Percentiles rank a stretch among this genome's conserved stretches.
phyloP scores from a whole-genome alignment of 805 yeast species.

The Metschnikowia hibisci region DNA sequence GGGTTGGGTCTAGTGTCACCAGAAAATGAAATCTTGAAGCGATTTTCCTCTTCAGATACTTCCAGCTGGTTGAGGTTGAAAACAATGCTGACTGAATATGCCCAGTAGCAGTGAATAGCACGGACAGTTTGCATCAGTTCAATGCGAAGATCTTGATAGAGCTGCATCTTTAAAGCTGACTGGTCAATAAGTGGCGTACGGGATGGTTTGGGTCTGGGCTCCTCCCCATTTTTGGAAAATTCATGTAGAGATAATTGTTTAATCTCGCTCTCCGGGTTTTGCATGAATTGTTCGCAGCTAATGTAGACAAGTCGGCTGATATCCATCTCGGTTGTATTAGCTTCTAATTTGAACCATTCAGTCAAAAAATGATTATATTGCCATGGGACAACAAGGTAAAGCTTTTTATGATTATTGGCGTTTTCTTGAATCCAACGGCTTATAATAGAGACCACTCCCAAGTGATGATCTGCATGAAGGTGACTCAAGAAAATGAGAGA shows the following conservation, averaged over 20 bases:
- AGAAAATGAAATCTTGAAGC: conserved; percentile 77
- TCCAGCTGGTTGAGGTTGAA: conserved; percentile 41
- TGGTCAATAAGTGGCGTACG: conserved; percentile 17
- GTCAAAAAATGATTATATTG: conserved; percentile 60
- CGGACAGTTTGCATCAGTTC: conserved; percentile 52
- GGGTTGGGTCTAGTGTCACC: conserved; percentile 91
- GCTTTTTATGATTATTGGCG: conserved; percentile 24
- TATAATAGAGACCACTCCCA: conserved; percentile 73
- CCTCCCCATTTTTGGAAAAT: conserved; percentile 32
- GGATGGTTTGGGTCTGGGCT: conserved; percentile 18
- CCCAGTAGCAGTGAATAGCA: conserved; percentile 81
- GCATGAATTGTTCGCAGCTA: conserved; percentile 57
- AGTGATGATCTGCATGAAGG: conserved; percentile 95
- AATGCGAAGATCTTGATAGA: conserved; percentile 45
- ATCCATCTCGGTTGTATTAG: conserved; percentile 24
- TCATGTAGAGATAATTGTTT: conserved; percentile 24
- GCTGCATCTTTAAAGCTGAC: conserved; percentile 13
- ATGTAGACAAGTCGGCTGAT: conserved; percentile 46
- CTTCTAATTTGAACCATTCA: conserved; percentile 63
- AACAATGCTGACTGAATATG: conserved; percentile 60
- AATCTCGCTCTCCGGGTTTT: conserved; percentile 26
- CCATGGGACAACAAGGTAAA: conserved; percentile 73
- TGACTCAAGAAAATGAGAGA: conserved; percentile 73
- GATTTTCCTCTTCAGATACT: conserved; percentile 19
- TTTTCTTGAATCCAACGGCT: conserved; percentile 59